Evolutionary conservation across 1,284 basidiomycete genomes (phyloP), one percentile per base, ranked within the genome.

Genomic region (Boletellus sp.): DNA sequence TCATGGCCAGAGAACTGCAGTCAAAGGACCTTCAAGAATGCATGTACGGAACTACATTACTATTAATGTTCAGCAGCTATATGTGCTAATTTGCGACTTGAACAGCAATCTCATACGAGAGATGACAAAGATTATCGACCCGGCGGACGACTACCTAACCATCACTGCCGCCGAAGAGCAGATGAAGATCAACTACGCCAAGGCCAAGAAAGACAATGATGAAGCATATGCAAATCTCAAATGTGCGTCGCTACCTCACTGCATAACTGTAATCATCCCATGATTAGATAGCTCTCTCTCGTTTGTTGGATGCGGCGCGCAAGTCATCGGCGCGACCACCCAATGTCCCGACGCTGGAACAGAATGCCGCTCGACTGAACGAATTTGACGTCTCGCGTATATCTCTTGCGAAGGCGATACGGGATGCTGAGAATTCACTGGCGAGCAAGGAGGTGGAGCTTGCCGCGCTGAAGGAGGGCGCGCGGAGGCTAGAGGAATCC

Each of bases 391-490:
- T 66, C 28, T 77, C 74, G 7, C 78, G 81, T 32, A 66, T 89
- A 44, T 80, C 81, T 8, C 73, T 89, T n/a, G 83, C 78, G 12
- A 91, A 91, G 60, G 79, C 83, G 5, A 86, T 90, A 58, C 85
- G 85, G 47, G 87, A 89, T 58, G 75, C 78, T 1, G 87, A 90
- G 67, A 76, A 79, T 41, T 67, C 79, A 30, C 67, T 86, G 11
- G 81, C 82, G 3, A 80, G 77, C 58, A 82, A 82, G 59, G 86
- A 90, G 60, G 83, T 81, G 2, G 85, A 86, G 61, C 74, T 89
- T 1, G 73, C 83, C 16, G 71, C 75, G 11, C 69, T 89, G 46
- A 86, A 84, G 59, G 85, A 86, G 49, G 81, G 83, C 57, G 76
- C 78, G 2, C 72, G 75, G 26, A 65, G 64, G 37, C 62, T 89